phyloP scores from a whole-genome alignment of 2,329 filamentous ascomycete genomes.

The Harringtonia aguacate region DNA sequence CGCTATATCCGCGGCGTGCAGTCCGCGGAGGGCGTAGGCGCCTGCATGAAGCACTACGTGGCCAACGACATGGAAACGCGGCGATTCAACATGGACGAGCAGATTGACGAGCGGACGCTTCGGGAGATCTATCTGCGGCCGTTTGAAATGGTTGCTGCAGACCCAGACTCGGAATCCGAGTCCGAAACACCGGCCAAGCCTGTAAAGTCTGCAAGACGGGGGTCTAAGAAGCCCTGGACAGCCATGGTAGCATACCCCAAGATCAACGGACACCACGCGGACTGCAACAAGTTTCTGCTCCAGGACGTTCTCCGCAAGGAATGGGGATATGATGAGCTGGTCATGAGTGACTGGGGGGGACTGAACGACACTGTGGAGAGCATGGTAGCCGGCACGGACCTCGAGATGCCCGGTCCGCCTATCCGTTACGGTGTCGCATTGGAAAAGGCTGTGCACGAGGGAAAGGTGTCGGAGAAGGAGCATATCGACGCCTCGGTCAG shows the following conservation, averaged over 20 bases:
- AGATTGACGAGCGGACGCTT: slow-evolving; percentile 25
- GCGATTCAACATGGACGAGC: slow-evolving; percentile 23
- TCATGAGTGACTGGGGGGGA: slow-evolving; percentile 26
- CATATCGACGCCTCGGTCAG: slow-evolving; percentile 17
- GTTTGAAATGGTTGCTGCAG: slow-evolving; percentile 21
- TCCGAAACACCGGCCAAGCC: background rate
- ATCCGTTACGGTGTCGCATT: slow-evolving; percentile 10
- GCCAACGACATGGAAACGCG: slow-evolving; percentile 29
- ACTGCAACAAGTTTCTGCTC: slow-evolving; percentile 24
- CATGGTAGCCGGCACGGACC: slow-evolving; percentile 15
- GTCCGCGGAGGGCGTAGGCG: slow-evolving; percentile 20
- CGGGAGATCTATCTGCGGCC: slow-evolving; percentile 27
- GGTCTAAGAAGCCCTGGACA: slow-evolving; percentile 17
- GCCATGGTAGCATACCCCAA: slow-evolving; percentile 30
- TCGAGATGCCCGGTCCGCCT: slow-evolving; percentile 22
- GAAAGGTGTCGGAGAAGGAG: slow-evolving; percentile 11
- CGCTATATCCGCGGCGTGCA: slow-evolving; percentile 25
- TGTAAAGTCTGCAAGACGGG: slow-evolving; percentile 13
- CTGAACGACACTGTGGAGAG: slow-evolving; percentile 10
- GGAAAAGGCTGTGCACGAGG: slow-evolving; percentile 5
- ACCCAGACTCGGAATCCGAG: background rate
- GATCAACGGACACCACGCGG: slow-evolving; percentile 26
- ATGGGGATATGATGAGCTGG: slow-evolving; percentile 25
- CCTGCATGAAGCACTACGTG: slow-evolving; percentile 28
- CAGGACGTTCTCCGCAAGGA: slow-evolving; percentile 24